Conservation (phyloP, 164 flowering plant genomes). For the Chloranthus sessilifolius region DNA sequence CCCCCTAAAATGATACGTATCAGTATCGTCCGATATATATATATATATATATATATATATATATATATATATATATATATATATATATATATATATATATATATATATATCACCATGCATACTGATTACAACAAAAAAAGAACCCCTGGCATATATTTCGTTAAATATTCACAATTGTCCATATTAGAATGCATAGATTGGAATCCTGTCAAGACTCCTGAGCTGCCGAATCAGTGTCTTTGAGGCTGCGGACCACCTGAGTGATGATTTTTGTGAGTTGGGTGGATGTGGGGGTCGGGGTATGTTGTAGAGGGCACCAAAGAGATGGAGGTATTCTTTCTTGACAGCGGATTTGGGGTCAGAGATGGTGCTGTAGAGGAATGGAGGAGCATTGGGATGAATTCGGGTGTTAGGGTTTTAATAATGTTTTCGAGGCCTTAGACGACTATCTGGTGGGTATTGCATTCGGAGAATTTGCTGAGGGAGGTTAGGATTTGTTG, state of each 20-base stretch:
- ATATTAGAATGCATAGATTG: too few relatives aligned
- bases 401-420: conserved; percentile 52
- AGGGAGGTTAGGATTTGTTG: conserved; percentile 72
- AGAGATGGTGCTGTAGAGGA: conserved; percentile 64
- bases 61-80: too few relatives aligned
- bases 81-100: too few relatives aligned
- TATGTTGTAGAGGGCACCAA: conserved; percentile 40
- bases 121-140: too few relatives aligned
- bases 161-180: too few relatives aligned
- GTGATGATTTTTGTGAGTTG: conserved; percentile 77
- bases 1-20: too few relatives aligned
- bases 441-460: conserved; percentile 85
- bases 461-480: conserved; percentile 82
- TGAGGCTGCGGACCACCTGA: conserved; percentile 58
- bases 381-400: conserved; percentile 75
- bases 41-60: too few relatives aligned
- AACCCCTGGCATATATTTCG: too few relatives aligned
- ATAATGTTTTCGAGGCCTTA: conserved; percentile 65
- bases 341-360: conserved; percentile 77
- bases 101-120: too few relatives aligned
- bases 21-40: too few relatives aligned
- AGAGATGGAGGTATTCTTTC: conserved; percentile 65
- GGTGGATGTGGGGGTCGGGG: conserved; percentile 48
- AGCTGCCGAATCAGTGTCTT: conserved; percentile 76
- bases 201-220: conserved; percentile 76